These are phyloP conservation scores for Pichia cephalocereana DNA, from an alignment of 805 yeast genomes.

Conservation along the genomic window DNA sequence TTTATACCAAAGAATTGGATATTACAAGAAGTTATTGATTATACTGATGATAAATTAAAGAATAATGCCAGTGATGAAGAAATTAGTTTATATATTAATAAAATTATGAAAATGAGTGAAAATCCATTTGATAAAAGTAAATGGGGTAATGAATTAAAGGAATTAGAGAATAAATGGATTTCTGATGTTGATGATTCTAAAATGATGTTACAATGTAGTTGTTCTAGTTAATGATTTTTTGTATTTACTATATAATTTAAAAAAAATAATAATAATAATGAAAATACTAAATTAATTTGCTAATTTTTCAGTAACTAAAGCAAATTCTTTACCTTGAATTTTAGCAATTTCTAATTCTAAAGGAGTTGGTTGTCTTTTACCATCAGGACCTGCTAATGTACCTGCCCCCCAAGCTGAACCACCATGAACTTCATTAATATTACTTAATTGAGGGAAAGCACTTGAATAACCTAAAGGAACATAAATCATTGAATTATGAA, in stretches of 20 bases:
- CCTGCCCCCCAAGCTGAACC: constrained; percentile 88
- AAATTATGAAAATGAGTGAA: constrained; percentile 60
- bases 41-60: constrained; percentile 22
- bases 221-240: constrained; percentile 36
- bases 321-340: constrained; percentile 59
- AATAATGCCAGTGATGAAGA: constrained; percentile 32
- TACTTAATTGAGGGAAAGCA: constrained; percentile 43
- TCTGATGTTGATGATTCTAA: constrained; percentile 42
- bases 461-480: constrained; percentile 70
- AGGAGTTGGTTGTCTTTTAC: constrained; percentile 57
- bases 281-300: background rate
- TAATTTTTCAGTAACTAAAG: constrained; percentile 1
- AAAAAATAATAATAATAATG: background rate
- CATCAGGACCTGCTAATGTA: constrained; percentile 66
- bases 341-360: constrained; percentile 55
- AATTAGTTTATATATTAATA: constrained; percentile 45
- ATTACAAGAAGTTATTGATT: constrained; percentile 67
- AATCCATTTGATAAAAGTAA: constrained; percentile 60
- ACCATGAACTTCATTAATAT: constrained; percentile 65
- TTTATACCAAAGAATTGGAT: constrained; percentile 84
- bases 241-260: background rate
- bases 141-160: constrained; percentile 62
- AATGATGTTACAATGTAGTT: constrained; percentile 67
- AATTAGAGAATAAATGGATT: constrained; percentile 47
- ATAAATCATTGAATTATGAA: constrained; percentile 74